Percentiles rank a stretch among this genome's conserved stretches.
phyloP scores from a whole-genome alignment of 2,329 filamentous ascomycete species.

The Hypoxylon sp. region DNA sequence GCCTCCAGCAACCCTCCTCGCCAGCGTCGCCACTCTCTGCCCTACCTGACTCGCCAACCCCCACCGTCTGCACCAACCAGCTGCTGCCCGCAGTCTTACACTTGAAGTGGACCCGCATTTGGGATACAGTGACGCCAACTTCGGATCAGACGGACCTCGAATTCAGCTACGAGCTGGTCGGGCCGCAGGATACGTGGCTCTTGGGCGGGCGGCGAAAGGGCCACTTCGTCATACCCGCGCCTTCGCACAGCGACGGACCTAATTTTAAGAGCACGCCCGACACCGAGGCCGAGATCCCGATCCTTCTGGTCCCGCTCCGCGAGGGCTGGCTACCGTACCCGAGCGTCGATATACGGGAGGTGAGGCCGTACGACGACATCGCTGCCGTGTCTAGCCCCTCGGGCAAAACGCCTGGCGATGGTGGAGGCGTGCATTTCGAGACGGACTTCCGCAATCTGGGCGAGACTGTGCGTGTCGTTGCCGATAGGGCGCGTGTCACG shows the following conservation, averaged over 20 bases:
- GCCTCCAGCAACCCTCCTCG: constrained; percentile 60
- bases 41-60: constrained; percentile 41
- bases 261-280: constrained; percentile 59
- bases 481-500: constrained; percentile 79
- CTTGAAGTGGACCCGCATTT: constrained; percentile 73
- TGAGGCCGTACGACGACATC: constrained; percentile 55
- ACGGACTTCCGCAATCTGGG: constrained; percentile 84
- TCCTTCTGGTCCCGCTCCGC: constrained; percentile 85
- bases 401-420: constrained; percentile 1
- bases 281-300: constrained; percentile 71
- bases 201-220: constrained; percentile 85
- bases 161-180: constrained; percentile 87
- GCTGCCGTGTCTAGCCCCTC: constrained; percentile 25
- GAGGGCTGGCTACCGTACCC: constrained; percentile 85
- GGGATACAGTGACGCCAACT: constrained; percentile 66
- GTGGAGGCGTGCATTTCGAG: constrained; percentile 70
- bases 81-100: constrained; percentile 74
- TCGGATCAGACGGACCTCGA: constrained; percentile 67
- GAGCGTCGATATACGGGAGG: constrained; percentile 80
- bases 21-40: constrained; percentile 39
- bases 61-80: constrained; percentile 72
- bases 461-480: constrained; percentile 81
- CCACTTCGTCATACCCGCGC: constrained; percentile 75
- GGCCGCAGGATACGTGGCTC: constrained; percentile 83
- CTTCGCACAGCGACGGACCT: constrained; percentile 29